These are phyloP conservation scores for Stagonosporopsis tanaceti DNA, from an alignment of 2,329 filamentous ascomycete species.

Conservation along the genomic window DNA sequence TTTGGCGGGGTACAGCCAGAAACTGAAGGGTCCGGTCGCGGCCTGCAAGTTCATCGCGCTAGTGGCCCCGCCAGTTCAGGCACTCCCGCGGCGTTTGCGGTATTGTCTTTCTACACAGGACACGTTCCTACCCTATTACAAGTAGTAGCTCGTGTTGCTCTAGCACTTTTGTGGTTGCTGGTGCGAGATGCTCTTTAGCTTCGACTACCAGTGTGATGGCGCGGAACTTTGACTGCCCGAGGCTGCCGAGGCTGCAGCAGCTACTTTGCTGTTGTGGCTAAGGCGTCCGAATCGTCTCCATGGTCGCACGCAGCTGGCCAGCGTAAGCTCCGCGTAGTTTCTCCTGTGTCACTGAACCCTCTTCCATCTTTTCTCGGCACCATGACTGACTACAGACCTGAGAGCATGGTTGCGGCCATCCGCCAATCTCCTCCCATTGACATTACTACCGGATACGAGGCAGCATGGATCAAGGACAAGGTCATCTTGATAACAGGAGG, in stretches of 20 bases:
- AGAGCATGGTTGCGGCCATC: conserved; percentile 33
- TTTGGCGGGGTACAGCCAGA: conserved; percentile 15
- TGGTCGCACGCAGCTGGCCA: conserved; percentile 1
- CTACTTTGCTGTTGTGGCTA: neutral
- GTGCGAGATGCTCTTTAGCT: conserved; percentile 6
- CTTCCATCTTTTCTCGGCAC: neutral
- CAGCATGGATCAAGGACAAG: conserved; percentile 49
- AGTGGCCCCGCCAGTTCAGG: conserved; percentile 11
- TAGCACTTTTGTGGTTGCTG: conserved; percentile 10
- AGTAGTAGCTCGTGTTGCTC: neutral
- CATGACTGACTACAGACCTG: conserved; percentile 37
- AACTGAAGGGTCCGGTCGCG: conserved; percentile 15
- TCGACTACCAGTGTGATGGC: neutral
- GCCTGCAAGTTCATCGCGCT: conserved; percentile 10
- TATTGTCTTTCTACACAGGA: neutral
- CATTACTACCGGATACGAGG: conserved; percentile 44
- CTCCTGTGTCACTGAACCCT: neutral
- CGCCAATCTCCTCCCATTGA: conserved; percentile 51
- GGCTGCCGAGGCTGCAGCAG: conserved; percentile 9
- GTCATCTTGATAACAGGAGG: conserved; percentile 52
- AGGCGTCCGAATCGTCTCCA: conserved; percentile 5
- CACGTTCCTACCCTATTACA: neutral
- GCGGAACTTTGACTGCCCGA: conserved; percentile 7
- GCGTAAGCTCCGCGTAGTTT: neutral
- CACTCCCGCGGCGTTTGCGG: conserved; percentile 15